Percentiles rank a stretch among this genome's conserved stretches.
Evolutionary conservation across 1,284 basidiomycete species (phyloP).

Genomic region (Austroboletus rostrupii): DNA sequence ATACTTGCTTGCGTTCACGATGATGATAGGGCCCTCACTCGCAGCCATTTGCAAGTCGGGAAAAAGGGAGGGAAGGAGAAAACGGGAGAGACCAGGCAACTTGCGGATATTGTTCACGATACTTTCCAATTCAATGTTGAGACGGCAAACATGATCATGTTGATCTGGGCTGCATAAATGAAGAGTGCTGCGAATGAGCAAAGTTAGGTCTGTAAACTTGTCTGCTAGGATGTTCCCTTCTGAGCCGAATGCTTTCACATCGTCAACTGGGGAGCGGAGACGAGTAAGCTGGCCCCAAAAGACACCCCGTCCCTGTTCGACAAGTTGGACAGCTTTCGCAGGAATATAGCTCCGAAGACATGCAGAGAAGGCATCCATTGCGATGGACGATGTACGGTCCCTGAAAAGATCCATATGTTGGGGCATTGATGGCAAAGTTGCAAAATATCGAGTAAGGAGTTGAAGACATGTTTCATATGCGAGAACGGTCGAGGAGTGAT

Average conservation of each 20-base stretch:
- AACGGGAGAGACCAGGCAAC: neutral
- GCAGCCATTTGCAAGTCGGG: neutral
- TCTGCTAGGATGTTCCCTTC: neutral
- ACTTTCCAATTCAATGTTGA: neutral
- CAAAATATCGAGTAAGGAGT: neutral
- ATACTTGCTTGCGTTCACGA: neutral
- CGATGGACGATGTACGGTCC: neutral
- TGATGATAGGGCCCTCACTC: neutral
- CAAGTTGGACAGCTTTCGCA: neutral
- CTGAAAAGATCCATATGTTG: neutral
- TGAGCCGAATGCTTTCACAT: neutral
- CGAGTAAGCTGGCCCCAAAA: neutral
- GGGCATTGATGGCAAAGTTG: neutral
- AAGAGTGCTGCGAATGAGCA: neutral
- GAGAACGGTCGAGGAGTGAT: neutral
- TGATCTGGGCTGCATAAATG: neutral
- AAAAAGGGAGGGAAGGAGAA: neutral
- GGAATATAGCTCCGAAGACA: neutral
- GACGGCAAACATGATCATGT: neutral
- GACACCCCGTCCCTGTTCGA: neutral
- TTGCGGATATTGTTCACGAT: neutral
- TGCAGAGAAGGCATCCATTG: neutral
- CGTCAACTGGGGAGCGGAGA: neutral
- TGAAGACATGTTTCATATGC: neutral
- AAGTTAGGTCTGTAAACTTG: neutral